phyloP scores from a whole-genome alignment of 768 basidiomycete genomes.

The Tephrocybe sp. region DNA sequence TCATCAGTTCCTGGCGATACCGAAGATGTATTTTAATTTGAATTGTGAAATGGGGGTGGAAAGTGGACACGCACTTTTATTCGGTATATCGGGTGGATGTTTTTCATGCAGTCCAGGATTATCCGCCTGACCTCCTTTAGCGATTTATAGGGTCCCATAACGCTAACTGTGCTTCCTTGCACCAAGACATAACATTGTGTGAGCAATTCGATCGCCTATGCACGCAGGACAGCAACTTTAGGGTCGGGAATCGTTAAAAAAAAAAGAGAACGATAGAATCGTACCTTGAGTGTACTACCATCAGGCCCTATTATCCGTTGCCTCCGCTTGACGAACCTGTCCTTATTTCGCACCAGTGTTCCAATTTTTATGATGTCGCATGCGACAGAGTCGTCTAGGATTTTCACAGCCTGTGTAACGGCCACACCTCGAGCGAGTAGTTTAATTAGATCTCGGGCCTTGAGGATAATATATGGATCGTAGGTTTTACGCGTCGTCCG shows the following conservation, averaged over 20 bases:
- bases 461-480: conserved; percentile 95
- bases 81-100: conserved; percentile 98
- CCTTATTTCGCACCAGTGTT: conserved; percentile 90
- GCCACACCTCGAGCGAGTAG: conserved; percentile 91
- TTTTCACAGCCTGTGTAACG: conserved; percentile 81
- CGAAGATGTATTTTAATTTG: background rate
- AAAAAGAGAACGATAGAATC: conserved; percentile 15
- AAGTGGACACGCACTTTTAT: conserved; percentile 78
- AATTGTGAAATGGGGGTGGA: background rate
- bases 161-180: conserved; percentile 96
- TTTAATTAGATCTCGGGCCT: conserved; percentile 95
- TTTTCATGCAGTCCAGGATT: conserved; percentile 99
- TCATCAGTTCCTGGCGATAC: conserved; percentile 85
- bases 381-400: conserved; percentile 85
- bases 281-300: conserved; percentile 94
- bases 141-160: conserved; percentile 95
- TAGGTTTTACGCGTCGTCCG: conserved; percentile 95
- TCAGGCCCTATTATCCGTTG: conserved; percentile 98
- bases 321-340: conserved; percentile 92
- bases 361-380: conserved; percentile 99
- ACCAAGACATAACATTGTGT: conserved; percentile 97
- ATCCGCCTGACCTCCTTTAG: conserved; percentile 96
- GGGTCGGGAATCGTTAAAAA: background rate
- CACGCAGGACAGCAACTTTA: too few relatives aligned
- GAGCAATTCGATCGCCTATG: conserved; percentile 91